Conservation (phyloP, 2,329 filamentous ascomycete species). For the Zymoseptoria pseudotritici region DNA sequence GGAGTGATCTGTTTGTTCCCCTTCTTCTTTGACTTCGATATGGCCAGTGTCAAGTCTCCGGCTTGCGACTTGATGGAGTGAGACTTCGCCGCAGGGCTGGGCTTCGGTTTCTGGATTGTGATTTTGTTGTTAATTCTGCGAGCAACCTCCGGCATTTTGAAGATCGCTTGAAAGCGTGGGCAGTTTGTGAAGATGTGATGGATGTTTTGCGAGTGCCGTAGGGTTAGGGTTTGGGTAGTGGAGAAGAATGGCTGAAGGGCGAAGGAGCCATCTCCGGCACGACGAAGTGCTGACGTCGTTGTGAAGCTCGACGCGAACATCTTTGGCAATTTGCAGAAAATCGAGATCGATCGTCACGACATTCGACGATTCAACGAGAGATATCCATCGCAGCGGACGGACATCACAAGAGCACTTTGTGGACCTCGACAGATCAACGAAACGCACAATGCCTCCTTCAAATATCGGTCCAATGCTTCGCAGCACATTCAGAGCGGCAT, state of each 20-base stretch:
- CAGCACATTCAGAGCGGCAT: not conserved
- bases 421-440: not conserved
- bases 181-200: not conserved
- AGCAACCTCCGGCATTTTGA: not conserved
- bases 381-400: too few species aligned
- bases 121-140: not conserved
- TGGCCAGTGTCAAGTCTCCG: conserved; percentile 6
- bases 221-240: not conserved
- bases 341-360: too few species aligned
- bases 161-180: not conserved
- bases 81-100: not conserved
- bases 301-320: too few species aligned
- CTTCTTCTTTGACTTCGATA: conserved; percentile 3
- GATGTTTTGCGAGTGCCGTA: not conserved
- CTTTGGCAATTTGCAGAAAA: too few species aligned
- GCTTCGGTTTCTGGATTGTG: not conserved
- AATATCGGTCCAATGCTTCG: not conserved
- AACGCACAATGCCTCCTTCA: not conserved
- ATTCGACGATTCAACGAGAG: too few species aligned
- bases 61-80: not conserved
- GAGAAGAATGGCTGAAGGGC: too few species aligned
- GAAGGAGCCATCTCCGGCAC: too few species aligned
- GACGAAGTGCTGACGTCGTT: too few species aligned
- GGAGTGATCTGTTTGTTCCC: conserved; percentile 1
- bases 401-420: too few species aligned